Percentiles rank a stretch among this genome's conserved stretches.
Conservation (phyloP, 2,329 filamentous ascomycete species). For the Pyrenochaeta sp. region DNA sequence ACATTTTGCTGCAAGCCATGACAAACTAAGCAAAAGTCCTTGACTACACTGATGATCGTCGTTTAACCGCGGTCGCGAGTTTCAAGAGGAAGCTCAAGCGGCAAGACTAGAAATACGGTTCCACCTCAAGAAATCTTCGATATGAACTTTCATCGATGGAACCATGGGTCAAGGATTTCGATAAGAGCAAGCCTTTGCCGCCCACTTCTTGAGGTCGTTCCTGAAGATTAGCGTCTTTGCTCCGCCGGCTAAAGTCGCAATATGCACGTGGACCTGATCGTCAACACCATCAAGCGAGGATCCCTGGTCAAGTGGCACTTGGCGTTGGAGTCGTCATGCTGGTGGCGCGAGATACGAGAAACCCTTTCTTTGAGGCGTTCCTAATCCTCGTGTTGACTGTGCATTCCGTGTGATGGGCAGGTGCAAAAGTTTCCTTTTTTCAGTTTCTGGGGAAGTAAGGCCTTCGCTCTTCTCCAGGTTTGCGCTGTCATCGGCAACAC, state of each 20-base stretch:
- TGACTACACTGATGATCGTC: slow-evolving; percentile 6
- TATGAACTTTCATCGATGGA: not conserved
- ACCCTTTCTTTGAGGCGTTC: not conserved
- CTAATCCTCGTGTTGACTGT: slow-evolving; percentile 1
- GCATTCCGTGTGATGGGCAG: not conserved
- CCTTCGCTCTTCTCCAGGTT: slow-evolving; percentile 2
- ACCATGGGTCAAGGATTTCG: slow-evolving; percentile 8
- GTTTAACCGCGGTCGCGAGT: slow-evolving; percentile 5
- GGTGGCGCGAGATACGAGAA: slow-evolving; percentile 11
- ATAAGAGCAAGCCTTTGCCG: slow-evolving; percentile 21
- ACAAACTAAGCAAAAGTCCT: slow-evolving; percentile 18
- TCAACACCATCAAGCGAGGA: slow-evolving; percentile 25
- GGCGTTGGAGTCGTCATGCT: slow-evolving; percentile 11
- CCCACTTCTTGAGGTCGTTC: slow-evolving; percentile 22
- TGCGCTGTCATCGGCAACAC: slow-evolving; percentile 10
- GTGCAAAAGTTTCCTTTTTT: slow-evolving; percentile 3
- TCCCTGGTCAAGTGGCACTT: slow-evolving; percentile 15
- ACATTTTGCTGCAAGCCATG: slow-evolving; percentile 15
- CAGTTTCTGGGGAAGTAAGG: slow-evolving; percentile 4
- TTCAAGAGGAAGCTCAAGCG: not conserved
- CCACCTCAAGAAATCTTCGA: not conserved
- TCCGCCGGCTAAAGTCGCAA: slow-evolving; percentile 27
- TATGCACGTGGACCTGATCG: slow-evolving; percentile 30
- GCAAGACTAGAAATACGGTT: slow-evolving; percentile 1
- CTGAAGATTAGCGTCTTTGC: slow-evolving; percentile 15